Evolutionary conservation across 257 asterid genomes (phyloP).

Genomic region (Solanum sitiens): DNA sequence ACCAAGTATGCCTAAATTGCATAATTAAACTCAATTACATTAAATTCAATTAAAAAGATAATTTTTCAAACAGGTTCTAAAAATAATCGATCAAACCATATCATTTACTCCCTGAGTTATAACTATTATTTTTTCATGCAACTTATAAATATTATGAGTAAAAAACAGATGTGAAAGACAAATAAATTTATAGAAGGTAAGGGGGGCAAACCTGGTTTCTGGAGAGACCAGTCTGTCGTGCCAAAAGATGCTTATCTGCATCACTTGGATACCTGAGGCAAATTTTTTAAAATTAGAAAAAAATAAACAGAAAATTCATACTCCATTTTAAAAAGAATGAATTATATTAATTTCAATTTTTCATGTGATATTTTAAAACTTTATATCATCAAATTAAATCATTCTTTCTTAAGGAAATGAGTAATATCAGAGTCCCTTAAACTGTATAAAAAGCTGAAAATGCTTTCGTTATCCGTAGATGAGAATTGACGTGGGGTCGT

Average conservation of each 20-base stretch:
- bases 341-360: no score
- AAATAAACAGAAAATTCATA: conserved; percentile 40
- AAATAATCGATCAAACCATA: neutral
- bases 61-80: neutral
- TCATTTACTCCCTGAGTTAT: neutral
- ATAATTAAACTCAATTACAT: no score
- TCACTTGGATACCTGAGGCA: conserved; percentile 99
- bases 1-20: no score
- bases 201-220: conserved; percentile 61
- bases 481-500: no score
- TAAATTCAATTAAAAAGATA: no score
- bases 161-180: neutral
- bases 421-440: no score
- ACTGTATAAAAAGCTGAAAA: no score
- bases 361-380: no score
- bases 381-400: no score
- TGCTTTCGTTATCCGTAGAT: no score
- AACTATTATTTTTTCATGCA: neutral
- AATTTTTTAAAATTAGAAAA: conserved; percentile 2
- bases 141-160: neutral
- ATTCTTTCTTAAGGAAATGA: no score
- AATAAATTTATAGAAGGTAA: neutral
- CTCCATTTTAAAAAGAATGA: neutral
- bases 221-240: conserved; percentile 97
- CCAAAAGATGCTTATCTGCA: conserved; percentile 97